phyloP scores from a whole-genome alignment of 2,329 filamentous ascomycete species.

The Talaromyces sp. region DNA sequence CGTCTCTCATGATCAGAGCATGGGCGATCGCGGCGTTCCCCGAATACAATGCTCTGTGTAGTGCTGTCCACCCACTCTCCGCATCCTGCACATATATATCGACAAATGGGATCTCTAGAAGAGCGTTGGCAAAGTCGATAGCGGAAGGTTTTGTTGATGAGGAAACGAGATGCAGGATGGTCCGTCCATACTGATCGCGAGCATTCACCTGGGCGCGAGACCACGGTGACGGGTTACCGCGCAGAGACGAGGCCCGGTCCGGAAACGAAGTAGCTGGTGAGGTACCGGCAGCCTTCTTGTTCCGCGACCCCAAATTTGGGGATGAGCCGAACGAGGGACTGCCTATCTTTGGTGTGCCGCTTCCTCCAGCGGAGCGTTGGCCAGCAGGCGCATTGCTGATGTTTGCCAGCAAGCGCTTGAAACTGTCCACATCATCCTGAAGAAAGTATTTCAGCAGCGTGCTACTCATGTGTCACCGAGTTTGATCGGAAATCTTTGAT shows the following conservation, averaged over 20 bases:
- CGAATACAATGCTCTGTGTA: conserved; percentile 84
- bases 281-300: conserved; percentile 39
- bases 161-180: conserved; percentile 76
- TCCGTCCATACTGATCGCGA: conserved; percentile 75
- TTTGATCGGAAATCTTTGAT: conserved; percentile 36
- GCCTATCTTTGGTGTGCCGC: conserved; percentile 21
- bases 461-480: conserved; percentile 75
- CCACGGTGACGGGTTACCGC: conserved; percentile 29
- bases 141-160: conserved; percentile 68
- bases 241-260: conserved; percentile 27
- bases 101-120: conserved; percentile 75
- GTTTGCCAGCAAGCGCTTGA: conserved; percentile 80
- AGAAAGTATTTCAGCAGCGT: conserved; percentile 94
- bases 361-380: conserved; percentile 23
- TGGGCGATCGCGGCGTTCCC: conserved; percentile 85
- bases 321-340: conserved; percentile 27
- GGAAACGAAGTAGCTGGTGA: conserved; percentile 44
- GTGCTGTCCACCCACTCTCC: conserved; percentile 92
- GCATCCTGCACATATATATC: conserved; percentile 83
- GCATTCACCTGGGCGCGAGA: conserved; percentile 71
- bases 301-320: conserved; percentile 39
- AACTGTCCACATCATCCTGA: conserved; percentile 95
- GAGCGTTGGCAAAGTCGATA: conserved; percentile 66
- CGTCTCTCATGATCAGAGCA: conserved; percentile 72
- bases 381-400: conserved; percentile 49